Percentiles rank a stretch among this genome's conserved stretches.
Evolutionary conservation across 2,329 filamentous ascomycete genomes (phyloP).

Genomic region (Cercospora nicotianae): DNA sequence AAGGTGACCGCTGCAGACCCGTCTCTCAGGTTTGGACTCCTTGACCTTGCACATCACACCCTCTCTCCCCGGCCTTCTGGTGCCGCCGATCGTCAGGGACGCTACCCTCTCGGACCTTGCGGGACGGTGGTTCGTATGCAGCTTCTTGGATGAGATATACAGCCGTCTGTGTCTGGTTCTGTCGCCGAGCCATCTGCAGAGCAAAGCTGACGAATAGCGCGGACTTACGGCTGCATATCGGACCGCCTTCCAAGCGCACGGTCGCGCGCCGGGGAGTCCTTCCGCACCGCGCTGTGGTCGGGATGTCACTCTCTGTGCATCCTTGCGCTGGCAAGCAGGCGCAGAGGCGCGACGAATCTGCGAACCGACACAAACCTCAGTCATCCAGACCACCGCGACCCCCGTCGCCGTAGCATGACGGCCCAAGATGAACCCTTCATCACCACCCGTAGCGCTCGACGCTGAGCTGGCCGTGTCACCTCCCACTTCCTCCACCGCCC

Average conservation of each 20-base stretch:
- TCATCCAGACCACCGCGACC: neutral
- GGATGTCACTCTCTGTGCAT: neutral
- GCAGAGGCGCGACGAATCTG: neutral
- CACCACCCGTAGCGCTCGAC: slow-evolving; percentile 9
- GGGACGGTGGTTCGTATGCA: neutral
- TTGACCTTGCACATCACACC: neutral
- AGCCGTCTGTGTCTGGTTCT: neutral
- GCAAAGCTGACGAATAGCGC: neutral
- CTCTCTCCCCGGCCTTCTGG: neutral
- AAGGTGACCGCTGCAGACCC: neutral
- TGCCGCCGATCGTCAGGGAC: neutral
- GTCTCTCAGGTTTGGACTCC: neutral
- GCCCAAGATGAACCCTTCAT: slow-evolving; percentile 7
- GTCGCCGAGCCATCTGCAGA: neutral
- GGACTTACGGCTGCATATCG: neutral
- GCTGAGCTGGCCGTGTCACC: slow-evolving; percentile 2
- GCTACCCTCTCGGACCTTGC: neutral
- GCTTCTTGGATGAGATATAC: neutral
- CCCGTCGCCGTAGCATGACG: slow-evolving; percentile 6
- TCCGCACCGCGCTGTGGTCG: neutral
- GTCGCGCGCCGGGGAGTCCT: neutral
- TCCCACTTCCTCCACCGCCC: slow-evolving; percentile 2
- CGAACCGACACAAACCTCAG: neutral
- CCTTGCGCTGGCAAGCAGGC: neutral
- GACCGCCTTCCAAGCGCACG: neutral